Percentiles rank a stretch among this genome's conserved stretches.
Conservation (phyloP, 1,284 basidiomycete genomes). For the Afroboletus lepidellus region DNA sequence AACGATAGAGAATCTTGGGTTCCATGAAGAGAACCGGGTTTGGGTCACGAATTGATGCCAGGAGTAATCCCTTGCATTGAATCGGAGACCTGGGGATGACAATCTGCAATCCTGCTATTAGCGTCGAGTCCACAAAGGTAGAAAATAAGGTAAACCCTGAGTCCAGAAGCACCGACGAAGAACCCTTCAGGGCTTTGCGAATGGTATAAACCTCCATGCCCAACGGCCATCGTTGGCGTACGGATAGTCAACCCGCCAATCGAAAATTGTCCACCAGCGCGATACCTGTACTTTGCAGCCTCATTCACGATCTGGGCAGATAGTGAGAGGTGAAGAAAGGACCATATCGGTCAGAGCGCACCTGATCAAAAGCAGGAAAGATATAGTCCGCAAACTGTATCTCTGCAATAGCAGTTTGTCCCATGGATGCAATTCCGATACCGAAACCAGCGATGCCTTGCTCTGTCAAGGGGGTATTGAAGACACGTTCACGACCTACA, state of each 20-base stretch:
- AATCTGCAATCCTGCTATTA: conserved; percentile 44
- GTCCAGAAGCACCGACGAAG: conserved; percentile 86
- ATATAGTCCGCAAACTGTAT: conserved; percentile 90
- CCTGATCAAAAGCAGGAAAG: conserved; percentile 90
- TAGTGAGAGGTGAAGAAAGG: conserved; percentile 5
- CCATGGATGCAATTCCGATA: conserved; percentile 90
- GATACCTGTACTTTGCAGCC: conserved; percentile 90
- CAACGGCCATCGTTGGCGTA: conserved; percentile 87
- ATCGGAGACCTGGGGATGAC: conserved; percentile 92
- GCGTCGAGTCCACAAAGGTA: neutral
- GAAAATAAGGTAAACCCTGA: conserved; percentile 64
- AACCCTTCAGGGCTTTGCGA: conserved; percentile 94
- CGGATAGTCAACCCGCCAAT: conserved; percentile 87
- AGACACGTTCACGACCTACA: conserved; percentile 85
- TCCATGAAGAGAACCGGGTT: conserved; percentile 96
- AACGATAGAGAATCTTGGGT: conserved; percentile 88
- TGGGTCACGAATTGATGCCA: conserved; percentile 85
- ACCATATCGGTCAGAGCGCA: conserved; percentile 28
- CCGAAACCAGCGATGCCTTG: conserved; percentile 96
- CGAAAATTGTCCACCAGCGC: conserved; percentile 82
- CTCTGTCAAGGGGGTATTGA: conserved; percentile 92
- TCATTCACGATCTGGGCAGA: conserved; percentile 83
- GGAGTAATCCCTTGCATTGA: conserved; percentile 89
- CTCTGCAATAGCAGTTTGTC: conserved; percentile 93
- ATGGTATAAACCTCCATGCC: conserved; percentile 92